Percentiles rank a stretch among this genome's conserved stretches.
These are phyloP conservation scores for Avena insularis DNA, from an alignment of 176 grass and related monocot species.

Conservation along the genomic window DNA sequence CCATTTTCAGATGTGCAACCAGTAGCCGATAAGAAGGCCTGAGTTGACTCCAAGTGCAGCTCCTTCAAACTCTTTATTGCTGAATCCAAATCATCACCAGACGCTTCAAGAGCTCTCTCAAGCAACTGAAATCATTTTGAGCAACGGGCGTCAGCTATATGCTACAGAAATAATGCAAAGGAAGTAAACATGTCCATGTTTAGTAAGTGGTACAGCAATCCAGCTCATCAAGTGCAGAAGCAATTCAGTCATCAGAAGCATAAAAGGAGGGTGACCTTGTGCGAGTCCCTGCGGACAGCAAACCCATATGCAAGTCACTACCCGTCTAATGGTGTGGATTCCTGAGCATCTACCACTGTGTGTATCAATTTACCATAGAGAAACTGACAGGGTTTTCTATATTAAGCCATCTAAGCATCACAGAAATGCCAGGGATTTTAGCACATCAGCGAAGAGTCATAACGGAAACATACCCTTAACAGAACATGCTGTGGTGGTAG, in stretches of 20 bases:
- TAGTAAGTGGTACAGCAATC: background rate
- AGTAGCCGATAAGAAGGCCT: constrained; percentile 47
- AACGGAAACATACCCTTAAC: background rate
- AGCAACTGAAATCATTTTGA: constrained; percentile 69
- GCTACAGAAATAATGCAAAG: background rate
- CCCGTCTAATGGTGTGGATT: background rate
- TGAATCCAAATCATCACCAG: constrained; percentile 86
- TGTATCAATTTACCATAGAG: background rate
- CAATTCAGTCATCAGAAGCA: background rate
- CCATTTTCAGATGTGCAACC: constrained; percentile 50
- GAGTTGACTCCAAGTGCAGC: constrained; percentile 60
- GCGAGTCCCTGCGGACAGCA: background rate
- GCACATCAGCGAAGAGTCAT: background rate
- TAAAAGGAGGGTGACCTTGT: background rate
- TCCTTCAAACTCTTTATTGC: constrained; percentile 84
- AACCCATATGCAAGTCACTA: background rate
- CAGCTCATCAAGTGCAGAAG: background rate
- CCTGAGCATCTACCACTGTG: background rate
- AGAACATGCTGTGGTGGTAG: background rate
- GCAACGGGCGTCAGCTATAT: constrained; percentile 22
- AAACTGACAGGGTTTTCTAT: background rate
- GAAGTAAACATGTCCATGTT: background rate
- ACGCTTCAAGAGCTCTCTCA: constrained; percentile 78
- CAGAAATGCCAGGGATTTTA: background rate
- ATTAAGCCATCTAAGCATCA: background rate